Percentiles rank a stretch among this genome's conserved stretches.
Evolutionary conservation across 306 rosid genomes (phyloP).

Genomic region (Citrullus mucosospermus): DNA sequence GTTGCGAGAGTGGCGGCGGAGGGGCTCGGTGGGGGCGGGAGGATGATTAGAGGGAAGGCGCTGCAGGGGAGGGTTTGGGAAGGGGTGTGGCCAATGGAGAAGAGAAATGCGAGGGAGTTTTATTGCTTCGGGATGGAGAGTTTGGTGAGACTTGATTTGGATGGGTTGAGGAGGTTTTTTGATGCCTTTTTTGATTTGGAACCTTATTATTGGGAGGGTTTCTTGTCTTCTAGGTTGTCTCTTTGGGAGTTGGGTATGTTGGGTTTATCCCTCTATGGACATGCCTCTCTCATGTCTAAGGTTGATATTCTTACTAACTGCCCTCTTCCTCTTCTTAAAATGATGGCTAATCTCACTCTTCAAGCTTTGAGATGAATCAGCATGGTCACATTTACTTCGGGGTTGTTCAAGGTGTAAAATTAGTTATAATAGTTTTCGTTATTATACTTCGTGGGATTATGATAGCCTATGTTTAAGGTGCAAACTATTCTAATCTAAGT

Average conservation of each 20-base stretch:
- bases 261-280: constrained; percentile 47
- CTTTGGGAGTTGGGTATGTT: constrained; percentile 33
- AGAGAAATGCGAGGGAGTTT: constrained; percentile 39
- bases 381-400: not conserved
- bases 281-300: constrained; percentile 49
- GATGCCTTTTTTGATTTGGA: constrained; percentile 73
- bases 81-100: constrained; percentile 69
- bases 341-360: constrained; percentile 56
- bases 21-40: constrained; percentile 60
- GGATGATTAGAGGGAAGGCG: constrained; percentile 67
- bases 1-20: constrained; percentile 45
- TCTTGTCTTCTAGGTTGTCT: constrained; percentile 65
- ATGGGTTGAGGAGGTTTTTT: constrained; percentile 56
- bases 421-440: too few relatives aligned
- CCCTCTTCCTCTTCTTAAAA: constrained; percentile 53
- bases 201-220: constrained; percentile 70
- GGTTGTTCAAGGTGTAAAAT: too few relatives aligned
- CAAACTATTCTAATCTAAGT: too few relatives aligned
- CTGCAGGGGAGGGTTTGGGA: constrained; percentile 52
- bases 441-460: too few relatives aligned
- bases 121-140: constrained; percentile 89
- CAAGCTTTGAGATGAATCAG: constrained; percentile 22
- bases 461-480: too few relatives aligned
- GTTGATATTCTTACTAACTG: constrained; percentile 66
- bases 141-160: constrained; percentile 62